Base-by-base conservation (phyloP, 2,329 filamentous ascomycete species). In the Calonectria hongkongensis region DNA sequence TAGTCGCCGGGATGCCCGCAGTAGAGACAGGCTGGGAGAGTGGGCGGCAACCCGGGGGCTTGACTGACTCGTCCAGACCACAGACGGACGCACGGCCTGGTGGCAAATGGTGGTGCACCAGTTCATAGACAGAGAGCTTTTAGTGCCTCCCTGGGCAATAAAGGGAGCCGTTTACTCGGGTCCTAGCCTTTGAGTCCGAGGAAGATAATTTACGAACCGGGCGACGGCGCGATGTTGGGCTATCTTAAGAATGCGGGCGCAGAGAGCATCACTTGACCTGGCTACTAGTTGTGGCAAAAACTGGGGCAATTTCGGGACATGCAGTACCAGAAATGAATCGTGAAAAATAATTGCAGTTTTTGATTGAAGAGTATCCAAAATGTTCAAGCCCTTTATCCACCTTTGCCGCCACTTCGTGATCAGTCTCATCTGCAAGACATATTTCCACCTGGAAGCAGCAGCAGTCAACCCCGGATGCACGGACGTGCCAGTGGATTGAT, bases 171-270 rank as follows among this genome's bases (percentile, higher is more conserved):
- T 25, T 41, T 41, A 16, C 13, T 6, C 7, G n/a, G 45, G 45
- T 4, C 18, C 5, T 25, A 25, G n/a, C 3, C 45, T 13, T 21
- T 13, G 21, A 13, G 12, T 21, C 45, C 8, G 45, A 16, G 45
- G 21, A 3, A 27, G 33, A 25, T 41, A 9, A 25, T 18, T 15
- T 8, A 6, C 15, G 7, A 41, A 33, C 54, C 54, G 21, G n/a
- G 33, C 54, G 33, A n/a, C 5, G n/a, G n/a, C n/a, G 45, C 9
- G n/a, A 48, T 48, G 10, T 21, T 41, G 25, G 10, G 12, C 30
- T 60, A 60, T 41, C 41, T 60, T 27, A 60, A 41, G 21, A 33
- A 12, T 60, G 54, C 54, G 54, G 54, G 54, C 54, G 54, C 21
- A 8, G 30, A 60, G 6, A 10, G 33, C 13, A n/a, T 41, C 33